Evolutionary conservation across 1,139 yeast species (phyloP), one percentile per base, ranked within the genome.

Genomic region (Spathaspora sp.): DNA sequence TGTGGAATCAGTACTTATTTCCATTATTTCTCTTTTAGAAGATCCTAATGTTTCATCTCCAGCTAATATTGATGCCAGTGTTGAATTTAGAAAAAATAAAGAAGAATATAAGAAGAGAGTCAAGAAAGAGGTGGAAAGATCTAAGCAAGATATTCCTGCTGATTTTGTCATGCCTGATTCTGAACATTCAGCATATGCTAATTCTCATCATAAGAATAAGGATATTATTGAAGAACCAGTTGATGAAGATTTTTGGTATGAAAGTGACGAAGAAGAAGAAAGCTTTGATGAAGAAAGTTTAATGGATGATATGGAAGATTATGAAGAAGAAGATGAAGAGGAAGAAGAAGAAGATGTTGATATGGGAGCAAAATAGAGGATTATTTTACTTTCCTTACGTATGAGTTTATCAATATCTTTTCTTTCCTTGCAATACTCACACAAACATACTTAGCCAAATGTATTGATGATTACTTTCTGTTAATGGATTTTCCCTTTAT

Each of bases 61-160:
- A 4, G 99, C 99, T 7, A 93, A 93, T 64, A 93, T 93, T 43
- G 98, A 93, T 63, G 99, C 99, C 8, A 89, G 96, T 20, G 90
- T 91, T 24, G 90, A 89, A 59, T 90, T 89, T 80, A 78, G 95
- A 58, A 89, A 89, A 61, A 83, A 87, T 67, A 85, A 88, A 18
- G 90, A 84, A 26, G 86, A 82, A 47, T 93, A 89, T 68, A 82
- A 82, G 62, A 83, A 81, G 63, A 82, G 87, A 63, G 96, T 91
- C 7, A 75, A 78, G 51, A 81, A 81, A 56, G 97, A 89, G 61
- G 98, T 93, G 39, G 89, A 84, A 54, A 79, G 89, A 56, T 86
- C 95, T 37, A 86, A 84, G 62, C 80, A 80, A 48, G 91, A 89
- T 63, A 87, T 91, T 47, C 99, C 98, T 16, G 80, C 77, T 45